Percentiles rank a stretch among this genome's conserved stretches.
Evolutionary conservation across 225 moss, liverwort and hornwort species (phyloP).

Genomic region (Polytrichum commune): DNA sequence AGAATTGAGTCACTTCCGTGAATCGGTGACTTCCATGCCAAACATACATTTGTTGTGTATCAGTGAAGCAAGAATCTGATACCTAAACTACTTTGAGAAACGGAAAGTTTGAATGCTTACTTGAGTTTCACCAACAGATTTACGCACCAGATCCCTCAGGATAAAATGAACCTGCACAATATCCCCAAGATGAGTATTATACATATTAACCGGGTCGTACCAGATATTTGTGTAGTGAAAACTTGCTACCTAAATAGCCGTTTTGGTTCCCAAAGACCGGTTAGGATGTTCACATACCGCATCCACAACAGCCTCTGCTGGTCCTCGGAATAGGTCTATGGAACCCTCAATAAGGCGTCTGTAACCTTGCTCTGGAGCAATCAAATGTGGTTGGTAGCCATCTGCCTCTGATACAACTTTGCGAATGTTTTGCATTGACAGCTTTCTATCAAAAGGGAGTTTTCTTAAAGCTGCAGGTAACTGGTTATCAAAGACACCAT

Average conservation of each 20-base stretch:
- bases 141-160: conserved; percentile 76
- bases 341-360: conserved; percentile 81
- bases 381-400: conserved; percentile 91
- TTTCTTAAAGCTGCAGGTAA: conserved; percentile 82
- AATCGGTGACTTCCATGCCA: too few species aligned
- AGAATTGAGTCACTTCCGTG: too few species aligned
- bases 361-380: conserved; percentile 89
- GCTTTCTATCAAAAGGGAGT: conserved; percentile 73
- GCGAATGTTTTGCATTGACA: conserved; percentile 92
- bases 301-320: conserved; percentile 80
- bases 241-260: too few species aligned
- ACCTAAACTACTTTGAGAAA: too few species aligned
- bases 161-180: conserved; percentile 76
- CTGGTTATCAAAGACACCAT: conserved; percentile 81
- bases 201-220: too few species aligned
- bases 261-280: not conserved
- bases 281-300: conserved; percentile 36
- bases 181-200: not conserved
- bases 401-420: conserved; percentile 90
- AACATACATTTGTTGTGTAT: too few species aligned
- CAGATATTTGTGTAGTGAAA: too few species aligned
- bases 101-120: conserved; percentile 15
- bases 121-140: conserved; percentile 68
- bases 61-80: too few species aligned
- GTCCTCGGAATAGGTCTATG: conserved; percentile 77